A percentile compares a stretch with the other conserved stretches of the same genome.
phyloP scores from a whole-genome alignment of 257 asterid species.

The Lavandula angustifolia region DNA sequence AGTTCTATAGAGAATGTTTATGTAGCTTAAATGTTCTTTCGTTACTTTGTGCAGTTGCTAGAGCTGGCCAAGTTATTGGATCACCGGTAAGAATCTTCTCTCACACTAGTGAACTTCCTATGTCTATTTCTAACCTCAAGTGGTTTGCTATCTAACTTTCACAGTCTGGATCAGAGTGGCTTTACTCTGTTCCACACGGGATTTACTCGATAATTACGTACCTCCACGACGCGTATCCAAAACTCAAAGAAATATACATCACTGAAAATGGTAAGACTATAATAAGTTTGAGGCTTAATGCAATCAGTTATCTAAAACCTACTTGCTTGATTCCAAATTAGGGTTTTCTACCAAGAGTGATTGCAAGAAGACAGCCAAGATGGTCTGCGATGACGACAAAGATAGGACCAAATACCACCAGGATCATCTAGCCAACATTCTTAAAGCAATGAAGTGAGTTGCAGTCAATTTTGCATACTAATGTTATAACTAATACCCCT shows the following conservation, averaged over 20 bases:
- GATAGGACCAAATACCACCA: constrained; percentile 22
- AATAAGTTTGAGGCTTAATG: background rate
- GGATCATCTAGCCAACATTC: constrained; percentile 29
- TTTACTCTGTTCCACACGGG: constrained; percentile 25
- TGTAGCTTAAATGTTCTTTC: background rate
- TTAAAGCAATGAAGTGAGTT: constrained; percentile 29
- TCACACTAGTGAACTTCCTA: background rate
- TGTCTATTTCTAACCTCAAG: background rate
- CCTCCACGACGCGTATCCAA: background rate
- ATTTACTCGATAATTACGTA: background rate
- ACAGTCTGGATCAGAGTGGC: constrained; percentile 16
- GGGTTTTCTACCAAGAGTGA: constrained; percentile 12
- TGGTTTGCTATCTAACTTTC: background rate
- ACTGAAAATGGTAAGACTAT: constrained; percentile 28
- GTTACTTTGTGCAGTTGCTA: background rate
- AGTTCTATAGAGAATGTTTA: background rate
- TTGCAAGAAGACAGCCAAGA: constrained; percentile 3
- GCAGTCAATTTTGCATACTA: background rate
- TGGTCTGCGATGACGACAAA: constrained; percentile 13
- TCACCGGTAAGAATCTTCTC: background rate
- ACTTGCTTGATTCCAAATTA: background rate
- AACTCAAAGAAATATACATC: constrained; percentile 17
- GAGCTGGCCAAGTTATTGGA: background rate
- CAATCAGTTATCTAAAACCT: background rate
- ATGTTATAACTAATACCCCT: background rate